Base-by-base conservation (phyloP, 345 rosid species). In the Salix koriyanagi region DNA sequence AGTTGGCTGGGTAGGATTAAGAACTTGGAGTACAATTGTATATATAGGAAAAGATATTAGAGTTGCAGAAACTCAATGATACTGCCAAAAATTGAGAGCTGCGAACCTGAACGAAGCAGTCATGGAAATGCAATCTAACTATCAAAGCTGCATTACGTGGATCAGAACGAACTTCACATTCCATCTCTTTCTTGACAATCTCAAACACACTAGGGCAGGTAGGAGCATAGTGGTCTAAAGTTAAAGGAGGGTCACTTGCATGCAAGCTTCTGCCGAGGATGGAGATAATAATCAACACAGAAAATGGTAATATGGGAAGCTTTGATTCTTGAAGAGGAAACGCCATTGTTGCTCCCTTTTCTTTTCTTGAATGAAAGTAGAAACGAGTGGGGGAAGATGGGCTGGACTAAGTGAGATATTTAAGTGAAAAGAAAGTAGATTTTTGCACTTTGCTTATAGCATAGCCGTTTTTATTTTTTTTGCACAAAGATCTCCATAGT, bases 31-130 rank as follows among this genome's bases (percentile, higher is more conserved):
- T 11, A 11, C 12, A 7, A 65, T 16, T 14, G 2, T 5, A 54
- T 54, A 54, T 7, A 54, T 6, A 54, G 60, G n/a, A 4, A 56
- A 56, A 12, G 6, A n/a, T n/a, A 56, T 56, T 56, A 56, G 62
- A 56, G 62, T 56, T 56, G 28, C 23, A 56, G 62, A 56, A 56
- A n/a, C 23, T n/a, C 62, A 56, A 56, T 9, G 28, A 56, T 56
- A 56, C 23, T 56, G 62, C 62, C 62, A n/a, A n/a, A 56, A n/a
- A 26, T n/a, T 21, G 39, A 48, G 44, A 21, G 64, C 18, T 50
- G 58, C 64, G 11, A 46, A 94, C 98, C 94, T 95, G 97, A 61
- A 91, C 93, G 70, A 95, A 93, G 80, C 98, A 95, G 70, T 93
- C 98, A 12, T 95, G 98, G 85, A 95, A 91, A 84, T 95, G 97